phyloP scores from a whole-genome alignment of 2,329 filamentous ascomycete species.

The Colletotrichum neosansevieriae region DNA sequence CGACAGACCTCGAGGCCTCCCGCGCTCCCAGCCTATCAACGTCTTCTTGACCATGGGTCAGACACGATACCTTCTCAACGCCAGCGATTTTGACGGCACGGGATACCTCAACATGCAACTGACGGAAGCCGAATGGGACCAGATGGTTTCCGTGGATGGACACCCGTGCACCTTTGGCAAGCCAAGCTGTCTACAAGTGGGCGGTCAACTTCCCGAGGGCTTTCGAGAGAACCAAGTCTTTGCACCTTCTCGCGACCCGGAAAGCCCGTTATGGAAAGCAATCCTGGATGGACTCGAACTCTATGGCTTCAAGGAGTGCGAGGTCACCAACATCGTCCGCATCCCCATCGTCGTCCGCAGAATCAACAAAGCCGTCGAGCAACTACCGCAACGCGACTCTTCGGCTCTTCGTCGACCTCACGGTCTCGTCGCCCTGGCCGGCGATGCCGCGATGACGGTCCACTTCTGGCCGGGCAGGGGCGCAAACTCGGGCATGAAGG shows the following conservation, averaged over 20 bases:
- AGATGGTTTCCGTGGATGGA: conserved; percentile 44
- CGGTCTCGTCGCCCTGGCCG: neutral
- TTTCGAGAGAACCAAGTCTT: neutral
- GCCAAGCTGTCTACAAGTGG: conserved; percentile 45
- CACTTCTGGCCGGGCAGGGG: neutral
- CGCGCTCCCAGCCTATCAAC: conserved; percentile 51
- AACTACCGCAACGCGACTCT: neutral
- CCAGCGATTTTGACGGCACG: conserved; percentile 52
- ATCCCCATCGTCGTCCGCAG: neutral
- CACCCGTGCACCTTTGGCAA: conserved; percentile 50
- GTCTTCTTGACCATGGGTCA: conserved; percentile 53
- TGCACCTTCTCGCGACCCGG: neutral
- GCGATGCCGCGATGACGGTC: neutral
- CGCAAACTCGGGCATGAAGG: neutral
- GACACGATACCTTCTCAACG: conserved; percentile 52
- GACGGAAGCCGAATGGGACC: conserved; percentile 51
- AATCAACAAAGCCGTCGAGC: conserved; percentile 1
- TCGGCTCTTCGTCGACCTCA: neutral
- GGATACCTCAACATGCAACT: conserved; percentile 45
- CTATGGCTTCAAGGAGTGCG: neutral
- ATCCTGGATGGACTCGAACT: neutral
- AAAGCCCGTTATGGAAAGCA: neutral
- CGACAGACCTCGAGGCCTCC: conserved; percentile 48
- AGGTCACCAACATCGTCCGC: neutral
- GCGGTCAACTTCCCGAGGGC: neutral